A percentile compares a stretch with the other conserved stretches of the same genome.
These are phyloP conservation scores for Lichtheimia corymbifera DNA, from an alignment of 371 early-diverging fungal genomes.

Conservation along the genomic window DNA sequence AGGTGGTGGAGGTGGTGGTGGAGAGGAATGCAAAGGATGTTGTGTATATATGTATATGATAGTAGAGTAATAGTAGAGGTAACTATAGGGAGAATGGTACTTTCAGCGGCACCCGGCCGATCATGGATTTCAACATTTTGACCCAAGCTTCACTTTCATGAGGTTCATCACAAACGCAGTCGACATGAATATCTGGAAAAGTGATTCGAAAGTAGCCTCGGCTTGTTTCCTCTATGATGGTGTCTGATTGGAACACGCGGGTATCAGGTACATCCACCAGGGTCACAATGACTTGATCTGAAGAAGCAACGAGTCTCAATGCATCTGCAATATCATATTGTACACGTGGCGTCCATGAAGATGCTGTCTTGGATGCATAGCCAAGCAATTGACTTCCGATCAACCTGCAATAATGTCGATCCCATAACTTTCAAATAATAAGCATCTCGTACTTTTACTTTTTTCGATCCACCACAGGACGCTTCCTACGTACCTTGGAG, in stretches of 20 bases:
- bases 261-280: slow-evolving; percentile 23
- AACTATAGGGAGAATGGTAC: slow-evolving; percentile 23
- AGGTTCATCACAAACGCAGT: slow-evolving; percentile 38
- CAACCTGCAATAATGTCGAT: slow-evolving; percentile 36
- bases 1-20: not conserved
- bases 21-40: not conserved
- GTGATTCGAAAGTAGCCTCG: slow-evolving; percentile 42
- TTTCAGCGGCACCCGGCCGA: slow-evolving; percentile 38
- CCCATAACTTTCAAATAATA: slow-evolving; percentile 28
- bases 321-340: slow-evolving; percentile 46
- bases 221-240: slow-evolving; percentile 17
- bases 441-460: not conserved
- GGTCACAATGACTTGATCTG: slow-evolving; percentile 38
- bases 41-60: not conserved
- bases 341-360: slow-evolving; percentile 18
- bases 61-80: not conserved
- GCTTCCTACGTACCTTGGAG: slow-evolving; percentile 24
- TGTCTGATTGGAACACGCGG: slow-evolving; percentile 5
- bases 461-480: not conserved
- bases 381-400: slow-evolving; percentile 43
- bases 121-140: slow-evolving; percentile 38
- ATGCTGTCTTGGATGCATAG: slow-evolving; percentile 34
- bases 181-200: slow-evolving; percentile 39
- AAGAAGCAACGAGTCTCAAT: slow-evolving; percentile 33
- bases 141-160: slow-evolving; percentile 46